These are phyloP conservation scores for Cymbopogon flexuosus DNA, from an alignment of 202 grass and related monocot species.

Conservation along the genomic window DNA sequence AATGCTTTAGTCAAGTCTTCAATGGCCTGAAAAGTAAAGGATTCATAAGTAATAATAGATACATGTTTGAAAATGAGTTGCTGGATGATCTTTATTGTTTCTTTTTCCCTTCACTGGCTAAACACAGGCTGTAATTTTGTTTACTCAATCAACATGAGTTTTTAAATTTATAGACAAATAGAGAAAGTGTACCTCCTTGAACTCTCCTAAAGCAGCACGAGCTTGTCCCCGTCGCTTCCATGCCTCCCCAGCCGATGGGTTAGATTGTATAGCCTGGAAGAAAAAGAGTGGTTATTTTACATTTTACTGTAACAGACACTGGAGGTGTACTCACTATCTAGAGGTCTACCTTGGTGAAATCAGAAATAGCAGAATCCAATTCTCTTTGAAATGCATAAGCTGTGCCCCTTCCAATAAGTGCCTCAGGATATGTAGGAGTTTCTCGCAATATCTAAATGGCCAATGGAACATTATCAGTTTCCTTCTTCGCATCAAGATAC, in stretches of 20 bases:
- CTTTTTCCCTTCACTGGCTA: too few relatives aligned
- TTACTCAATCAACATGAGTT: slow-evolving; percentile 13
- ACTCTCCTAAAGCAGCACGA: slow-evolving; percentile 95
- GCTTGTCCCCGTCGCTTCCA: slow-evolving; percentile 96
- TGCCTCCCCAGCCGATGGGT: slow-evolving; percentile 81
- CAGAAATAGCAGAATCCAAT: slow-evolving; percentile 90
- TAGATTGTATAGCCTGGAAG: slow-evolving; percentile 84
- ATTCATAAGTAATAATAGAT: slow-evolving; percentile 25
- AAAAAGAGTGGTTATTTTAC: slow-evolving; percentile 16
- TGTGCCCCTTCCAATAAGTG: slow-evolving; percentile 97
- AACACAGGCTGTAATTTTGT: too few relatives aligned
- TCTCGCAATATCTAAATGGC: slow-evolving; percentile 74
- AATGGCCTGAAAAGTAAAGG: slow-evolving; percentile 58
- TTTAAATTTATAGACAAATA: slow-evolving; percentile 26
- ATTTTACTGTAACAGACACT: slow-evolving; percentile 18
- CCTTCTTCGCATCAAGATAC: not conserved
- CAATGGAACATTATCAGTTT: slow-evolving; percentile 18
- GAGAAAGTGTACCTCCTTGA: slow-evolving; percentile 49
- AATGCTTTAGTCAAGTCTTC: slow-evolving; percentile 89
- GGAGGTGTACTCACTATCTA: not conserved
- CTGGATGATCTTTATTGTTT: not conserved
- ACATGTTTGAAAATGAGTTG: slow-evolving; percentile 11
- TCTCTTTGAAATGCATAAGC: slow-evolving; percentile 99
- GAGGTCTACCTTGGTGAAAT: slow-evolving; percentile 80
- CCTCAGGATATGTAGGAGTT: slow-evolving; percentile 91